Percentiles rank a stretch among this genome's conserved stretches.
These are phyloP conservation scores for Crithidia brevicula DNA, from an alignment of 208 protist species.

Conservation along the genomic window DNA sequence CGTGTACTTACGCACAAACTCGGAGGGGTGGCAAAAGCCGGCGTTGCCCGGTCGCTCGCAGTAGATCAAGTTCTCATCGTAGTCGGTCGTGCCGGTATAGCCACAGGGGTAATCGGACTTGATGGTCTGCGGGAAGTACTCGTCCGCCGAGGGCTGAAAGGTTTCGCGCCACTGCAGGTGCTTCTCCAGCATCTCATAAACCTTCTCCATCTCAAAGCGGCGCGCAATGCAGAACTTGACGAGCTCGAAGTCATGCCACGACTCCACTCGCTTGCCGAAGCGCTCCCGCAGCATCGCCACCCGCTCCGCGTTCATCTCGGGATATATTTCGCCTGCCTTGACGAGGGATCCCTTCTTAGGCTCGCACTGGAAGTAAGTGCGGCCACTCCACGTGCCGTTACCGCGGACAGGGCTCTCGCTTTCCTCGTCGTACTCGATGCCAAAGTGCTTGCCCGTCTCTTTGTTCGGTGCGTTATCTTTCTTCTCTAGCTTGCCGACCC, in stretches of 20 bases:
- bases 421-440: conserved; percentile 72
- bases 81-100: conserved; percentile 68
- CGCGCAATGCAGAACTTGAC: conserved; percentile 89
- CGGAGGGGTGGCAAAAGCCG: conserved; percentile 55
- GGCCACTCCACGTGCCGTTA: conserved; percentile 63
- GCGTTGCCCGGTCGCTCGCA: conserved; percentile 82
- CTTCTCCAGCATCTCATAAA: conserved; percentile 76
- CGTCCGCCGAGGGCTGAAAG: conserved; percentile 61
- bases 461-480: conserved; percentile 54
- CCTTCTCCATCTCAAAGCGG: conserved; percentile 76
- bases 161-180: conserved; percentile 71
- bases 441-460: conserved; percentile 54
- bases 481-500: conserved; percentile 67
- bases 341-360: conserved; percentile 48
- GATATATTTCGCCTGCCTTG: conserved; percentile 52
- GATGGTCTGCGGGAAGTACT: conserved; percentile 80
- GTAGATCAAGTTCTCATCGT: conserved; percentile 84
- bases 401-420: conserved; percentile 48
- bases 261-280: conserved; percentile 63
- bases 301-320: conserved; percentile 57
- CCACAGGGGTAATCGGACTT: conserved; percentile 73
- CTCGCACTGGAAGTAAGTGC: conserved; percentile 61
- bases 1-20: conserved; percentile 70
- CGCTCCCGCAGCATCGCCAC: conserved; percentile 51
- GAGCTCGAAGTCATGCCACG: conserved; percentile 83